phyloP scores from a whole-genome alignment of 1,284 basidiomycete genomes.

The Malassezia globosa region DNA sequence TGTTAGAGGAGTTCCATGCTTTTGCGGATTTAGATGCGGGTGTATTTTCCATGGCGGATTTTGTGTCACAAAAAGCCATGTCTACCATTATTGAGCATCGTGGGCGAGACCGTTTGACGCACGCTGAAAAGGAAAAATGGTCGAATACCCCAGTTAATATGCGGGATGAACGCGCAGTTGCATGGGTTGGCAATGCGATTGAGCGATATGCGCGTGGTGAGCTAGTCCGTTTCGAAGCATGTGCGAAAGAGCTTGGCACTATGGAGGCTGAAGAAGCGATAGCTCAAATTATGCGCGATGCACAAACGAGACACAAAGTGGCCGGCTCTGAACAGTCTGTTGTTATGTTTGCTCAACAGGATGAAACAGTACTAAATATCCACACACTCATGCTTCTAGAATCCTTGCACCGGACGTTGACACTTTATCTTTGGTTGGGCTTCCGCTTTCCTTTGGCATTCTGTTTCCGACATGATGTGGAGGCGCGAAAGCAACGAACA shows the following conservation, averaged over 20 bases:
- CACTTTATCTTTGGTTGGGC: conserved; percentile 75
- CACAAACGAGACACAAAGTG: conserved; percentile 1
- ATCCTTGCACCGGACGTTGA: conserved; percentile 66
- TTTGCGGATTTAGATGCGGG: conserved; percentile 52
- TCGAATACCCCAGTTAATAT: conserved; percentile 50
- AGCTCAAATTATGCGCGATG: not conserved
- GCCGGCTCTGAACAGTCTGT: conserved; percentile 9
- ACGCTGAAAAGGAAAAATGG: conserved; percentile 53
- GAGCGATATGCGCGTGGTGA: conserved; percentile 47
- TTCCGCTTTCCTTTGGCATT: conserved; percentile 68
- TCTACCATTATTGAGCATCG: conserved; percentile 46
- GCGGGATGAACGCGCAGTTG: conserved; percentile 49
- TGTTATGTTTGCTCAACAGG: not conserved
- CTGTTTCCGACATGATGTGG: conserved; percentile 54
- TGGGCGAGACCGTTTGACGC: conserved; percentile 50
- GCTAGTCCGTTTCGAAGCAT: conserved; percentile 47
- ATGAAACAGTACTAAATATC: conserved; percentile 23
- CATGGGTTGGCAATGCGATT: conserved; percentile 48
- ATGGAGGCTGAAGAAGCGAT: conserved; percentile 39
- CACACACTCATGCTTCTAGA: conserved; percentile 56
- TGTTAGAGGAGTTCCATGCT: conserved; percentile 52
- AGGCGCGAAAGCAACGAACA: conserved; percentile 56
- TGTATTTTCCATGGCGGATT: conserved; percentile 50
- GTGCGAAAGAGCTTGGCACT: conserved; percentile 48
- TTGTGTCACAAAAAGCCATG: conserved; percentile 46